Percentiles rank a stretch among this genome's conserved stretches.
These are phyloP conservation scores for Lobosporangium transversale DNA, from an alignment of 192 early-diverging fungal species.

Conservation along the genomic window DNA sequence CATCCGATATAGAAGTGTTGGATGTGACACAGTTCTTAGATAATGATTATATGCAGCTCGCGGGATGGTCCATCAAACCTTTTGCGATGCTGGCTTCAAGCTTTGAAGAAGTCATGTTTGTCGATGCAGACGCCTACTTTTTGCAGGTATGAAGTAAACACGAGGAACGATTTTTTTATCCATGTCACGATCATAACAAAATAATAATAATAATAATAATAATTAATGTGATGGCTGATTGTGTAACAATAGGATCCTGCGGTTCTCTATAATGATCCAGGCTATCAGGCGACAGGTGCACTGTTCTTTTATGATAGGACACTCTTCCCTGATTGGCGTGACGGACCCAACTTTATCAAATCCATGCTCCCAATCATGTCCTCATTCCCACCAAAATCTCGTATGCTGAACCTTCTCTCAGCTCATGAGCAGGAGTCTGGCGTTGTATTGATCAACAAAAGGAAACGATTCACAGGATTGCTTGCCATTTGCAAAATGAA, in stretches of 20 bases:
- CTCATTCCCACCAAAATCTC: slow-evolving; percentile 45
- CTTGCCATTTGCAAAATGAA: slow-evolving; percentile 67
- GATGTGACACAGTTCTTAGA: slow-evolving; percentile 55
- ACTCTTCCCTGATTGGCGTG: slow-evolving; percentile 47
- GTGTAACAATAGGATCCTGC: slow-evolving; percentile 52
- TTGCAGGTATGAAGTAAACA: no score
- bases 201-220: neutral
- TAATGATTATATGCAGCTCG: slow-evolving; percentile 53
- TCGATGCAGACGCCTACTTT: slow-evolving; percentile 78
- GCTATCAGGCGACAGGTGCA: slow-evolving; percentile 59
- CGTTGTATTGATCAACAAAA: slow-evolving; percentile 66
- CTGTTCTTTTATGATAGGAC: slow-evolving; percentile 76
- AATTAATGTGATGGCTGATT: neutral
- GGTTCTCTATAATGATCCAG: slow-evolving; percentile 59
- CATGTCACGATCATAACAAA: no score
- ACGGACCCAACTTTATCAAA: slow-evolving; percentile 59
- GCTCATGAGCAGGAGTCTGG: slow-evolving; percentile 74
- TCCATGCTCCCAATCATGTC: slow-evolving; percentile 59
- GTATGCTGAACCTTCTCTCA: slow-evolving; percentile 51
- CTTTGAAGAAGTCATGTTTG: slow-evolving; percentile 70
- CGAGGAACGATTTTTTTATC: no score
- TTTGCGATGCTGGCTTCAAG: slow-evolving; percentile 69
- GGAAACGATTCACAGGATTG: slow-evolving; percentile 58
- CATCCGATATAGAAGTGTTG: slow-evolving; percentile 42
- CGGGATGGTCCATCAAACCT: slow-evolving; percentile 78